Base-by-base conservation (phyloP, 2,329 filamentous ascomycete genomes). In the Alternaria rosae region DNA sequence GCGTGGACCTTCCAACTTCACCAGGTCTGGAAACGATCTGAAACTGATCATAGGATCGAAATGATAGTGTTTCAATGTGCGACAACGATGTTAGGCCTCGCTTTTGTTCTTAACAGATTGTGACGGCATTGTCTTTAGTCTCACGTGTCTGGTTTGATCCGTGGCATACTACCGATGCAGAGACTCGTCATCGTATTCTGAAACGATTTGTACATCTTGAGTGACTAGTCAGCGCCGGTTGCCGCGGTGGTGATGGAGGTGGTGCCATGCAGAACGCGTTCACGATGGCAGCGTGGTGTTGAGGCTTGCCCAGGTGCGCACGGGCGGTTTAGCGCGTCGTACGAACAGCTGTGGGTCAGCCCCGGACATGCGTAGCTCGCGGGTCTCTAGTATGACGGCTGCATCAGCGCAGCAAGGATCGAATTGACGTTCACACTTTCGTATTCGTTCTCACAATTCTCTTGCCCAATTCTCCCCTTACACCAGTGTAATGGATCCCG, bases 401-500 rank as follows among this genome's bases (percentile, higher is more conserved):
- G 28, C 42, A 48, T 8, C 10, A 17, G 28, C 42, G 13, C 47
- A 21, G 28, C 47, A 12, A 35, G 20, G 6, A 51, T 15, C 8
- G 13, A 20, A 51, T 25, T 13, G 15, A 17, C 30, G 15, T 23
- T 45, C 23, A 10, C 7, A 42, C 13, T 13, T 15, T 25, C 28
- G 20, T 23, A 32, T 20, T 15, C 57, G 21, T 15, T 25, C 17
- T 21, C 1, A 12, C 25, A 15, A 5, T 28, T 15, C 30, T 21
- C 23, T 44, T n/a, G n/a, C 3, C 3, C 12, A 9, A 13, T 25
- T 35, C 11, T 10, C 13, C 23, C 13, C 28, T n/a, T 20, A 11
- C 25, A 28, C 4, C n/a, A 52, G 5, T 12, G 43, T 47, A 26
- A 78, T 78, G 75, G 76, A 77, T 56, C 73, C 75, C 56, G 71